Evolutionary conservation across 257 asterid species (phyloP), one percentile per base, ranked within the genome.

Genomic region (Solanum sitiens): DNA sequence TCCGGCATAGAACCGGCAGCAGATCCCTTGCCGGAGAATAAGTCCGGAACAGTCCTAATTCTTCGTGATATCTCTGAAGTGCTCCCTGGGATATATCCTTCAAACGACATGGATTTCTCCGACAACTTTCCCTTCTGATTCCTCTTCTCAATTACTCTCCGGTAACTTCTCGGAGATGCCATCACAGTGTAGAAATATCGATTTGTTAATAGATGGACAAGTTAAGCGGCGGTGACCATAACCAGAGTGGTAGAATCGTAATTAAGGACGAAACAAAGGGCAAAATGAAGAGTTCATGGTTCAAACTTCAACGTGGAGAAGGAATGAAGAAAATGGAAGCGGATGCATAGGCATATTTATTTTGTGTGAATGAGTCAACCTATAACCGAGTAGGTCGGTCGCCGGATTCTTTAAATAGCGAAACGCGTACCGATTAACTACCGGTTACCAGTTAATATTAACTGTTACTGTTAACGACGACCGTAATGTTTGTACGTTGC

Each of bases 11-110:
- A 21, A 59, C 89, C 44, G 44, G 88, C 13, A 70, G 50, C 18
- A 2, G 80, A 86, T 86, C 63, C 92, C 89, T 6, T 89, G 87
- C n/a, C 87, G 86, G 86, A 40, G 47, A 90, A 65, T 88, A 96
- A 88, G 14, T 95, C 93, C 93, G 98, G 98, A 87, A 91, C 93
- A 88, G 98, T 95, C 87, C 95, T 90, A 86, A 93, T 95, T 92
- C 95, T 86, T 83, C 90, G 91, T 21, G 85, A 84, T 92, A 91
- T 56, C 79, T 16, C 87, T 61, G 90, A 86, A 23, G 59, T 86
- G 12, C 87, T 18, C 67, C 88, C 65, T 27, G 67, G 5, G 77
- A 88, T 80, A 83, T 92, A 89, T 12, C 92, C 92, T 86, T 89
- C 93, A 86, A 94, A 93, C 87, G 98, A 93, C 47, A 88, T 83